Evolutionary conservation across 371 early-diverging fungal genomes (phyloP).

Genomic region (Apophysomyces variabilis): DNA sequence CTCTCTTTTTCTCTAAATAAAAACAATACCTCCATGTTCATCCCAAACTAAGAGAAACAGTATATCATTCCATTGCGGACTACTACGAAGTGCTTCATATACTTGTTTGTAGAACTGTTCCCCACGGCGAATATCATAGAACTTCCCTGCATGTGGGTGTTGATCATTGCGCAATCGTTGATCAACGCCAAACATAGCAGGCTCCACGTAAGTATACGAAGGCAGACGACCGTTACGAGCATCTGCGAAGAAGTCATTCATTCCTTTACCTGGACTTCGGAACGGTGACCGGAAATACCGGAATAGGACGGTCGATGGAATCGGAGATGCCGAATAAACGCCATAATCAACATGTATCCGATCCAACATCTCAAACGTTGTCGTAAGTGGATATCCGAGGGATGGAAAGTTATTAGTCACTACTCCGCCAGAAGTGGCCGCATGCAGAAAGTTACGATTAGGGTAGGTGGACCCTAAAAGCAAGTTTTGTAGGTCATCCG

Average conservation of each 20-base stretch:
- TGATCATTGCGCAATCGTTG: slow-evolving; percentile 24
- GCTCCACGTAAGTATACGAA: slow-evolving; percentile 22
- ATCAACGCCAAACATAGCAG: slow-evolving; percentile 27
- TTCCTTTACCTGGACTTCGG: slow-evolving; percentile 10
- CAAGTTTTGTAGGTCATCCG: too few relatives aligned
- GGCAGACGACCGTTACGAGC: slow-evolving; percentile 18
- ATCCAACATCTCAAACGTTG: slow-evolving; percentile 21
- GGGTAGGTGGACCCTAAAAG: slow-evolving; percentile 27
- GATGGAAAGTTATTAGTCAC: slow-evolving; percentile 19
- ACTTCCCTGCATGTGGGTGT: slow-evolving; percentile 25
- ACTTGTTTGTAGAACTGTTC: slow-evolving; percentile 31
- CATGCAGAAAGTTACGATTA: slow-evolving; percentile 31
- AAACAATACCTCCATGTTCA: slow-evolving; percentile 18
- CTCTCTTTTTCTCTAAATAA: neutral
- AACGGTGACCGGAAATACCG: slow-evolving; percentile 24
- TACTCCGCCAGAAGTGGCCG: slow-evolving; percentile 31
- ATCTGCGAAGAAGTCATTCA: slow-evolving; percentile 22
- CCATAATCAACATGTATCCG: slow-evolving; percentile 14
- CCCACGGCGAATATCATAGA: slow-evolving; percentile 26
- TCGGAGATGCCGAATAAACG: slow-evolving; percentile 24
- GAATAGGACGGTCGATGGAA: slow-evolving; percentile 19
- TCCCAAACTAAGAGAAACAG: slow-evolving; percentile 23
- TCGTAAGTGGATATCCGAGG: slow-evolving; percentile 21
- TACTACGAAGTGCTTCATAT: slow-evolving; percentile 28
- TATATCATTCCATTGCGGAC: slow-evolving; percentile 32